Evolutionary conservation across 805 yeast species (phyloP).

Genomic region (Barnettozyma populi): DNA sequence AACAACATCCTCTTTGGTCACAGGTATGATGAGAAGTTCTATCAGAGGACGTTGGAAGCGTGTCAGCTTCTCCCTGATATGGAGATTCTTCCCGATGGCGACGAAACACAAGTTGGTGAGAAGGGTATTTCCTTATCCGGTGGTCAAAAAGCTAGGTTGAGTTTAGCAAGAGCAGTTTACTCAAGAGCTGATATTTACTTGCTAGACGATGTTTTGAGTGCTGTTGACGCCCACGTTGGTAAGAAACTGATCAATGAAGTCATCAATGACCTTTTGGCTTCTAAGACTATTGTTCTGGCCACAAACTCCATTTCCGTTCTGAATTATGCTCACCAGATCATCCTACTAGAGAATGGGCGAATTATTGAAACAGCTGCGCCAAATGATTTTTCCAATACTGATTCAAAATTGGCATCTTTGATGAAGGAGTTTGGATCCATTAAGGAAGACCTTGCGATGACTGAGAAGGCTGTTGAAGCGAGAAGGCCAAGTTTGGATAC

Average conservation of each 20-base stretch:
- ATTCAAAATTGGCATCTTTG: constrained; percentile 46
- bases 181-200: constrained; percentile 88
- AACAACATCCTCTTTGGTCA: constrained; percentile 92
- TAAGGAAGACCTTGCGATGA: constrained; percentile 13
- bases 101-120: constrained; percentile 88
- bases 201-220: constrained; percentile 89
- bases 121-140: constrained; percentile 95
- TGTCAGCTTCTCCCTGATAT: constrained; percentile 84
- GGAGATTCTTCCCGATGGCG: constrained; percentile 79
- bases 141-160: constrained; percentile 94
- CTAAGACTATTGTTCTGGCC: constrained; percentile 75
- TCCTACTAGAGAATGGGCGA: constrained; percentile 64
- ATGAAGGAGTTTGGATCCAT: constrained; percentile 64
- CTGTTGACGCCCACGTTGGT: constrained; percentile 97
- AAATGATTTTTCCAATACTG: constrained; percentile 40
- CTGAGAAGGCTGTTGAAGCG: constrained; percentile 8
- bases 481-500: constrained; percentile 13
- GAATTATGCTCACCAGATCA: constrained; percentile 63
- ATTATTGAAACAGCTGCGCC: constrained; percentile 63
- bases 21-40: constrained; percentile 74
- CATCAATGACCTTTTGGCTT: constrained; percentile 72
- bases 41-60: constrained; percentile 73
- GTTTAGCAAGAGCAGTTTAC: constrained; percentile 94
- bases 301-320: constrained; percentile 84
- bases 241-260: constrained; percentile 78